Base-by-base conservation (phyloP, 768 basidiomycete genomes). In the Naganishia friedmannii region DNA sequence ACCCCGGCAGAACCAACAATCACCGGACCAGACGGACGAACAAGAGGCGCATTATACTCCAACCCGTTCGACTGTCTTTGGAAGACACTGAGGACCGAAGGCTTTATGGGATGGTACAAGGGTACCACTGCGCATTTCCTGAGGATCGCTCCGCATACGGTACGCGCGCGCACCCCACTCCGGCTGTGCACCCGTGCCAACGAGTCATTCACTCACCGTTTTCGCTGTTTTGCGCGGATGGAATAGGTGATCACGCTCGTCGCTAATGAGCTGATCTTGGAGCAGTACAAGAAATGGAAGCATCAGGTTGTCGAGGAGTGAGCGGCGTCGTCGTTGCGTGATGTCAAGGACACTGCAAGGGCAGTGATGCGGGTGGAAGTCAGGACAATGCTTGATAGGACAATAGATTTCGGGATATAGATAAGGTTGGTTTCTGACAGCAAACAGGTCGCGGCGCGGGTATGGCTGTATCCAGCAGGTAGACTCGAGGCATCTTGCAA, bases 21-120 rank as follows among this genome's bases (percentile, higher is more conserved):
- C 66, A 77, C 73, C 57, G 79, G 78, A 63, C 75, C 80, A 7
- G 77, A 79, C 19, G 81, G 81, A 12, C 72, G 75, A 53, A 77
- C 75, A 7, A 54, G 87, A 72, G 94, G 93, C 15, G 83, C 87
- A 0, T 82, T 94, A 23, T 96, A 98, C 82, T 90, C 86, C 80
- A 93, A 90, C 77, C 94, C 94, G 3, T 88, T 97, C 75, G 93
- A 97, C 75, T 97, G 95, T 82, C 83, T 99, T 60, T 95, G 90
- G 91, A 97, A 96, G 84, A 99, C 96, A 0, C 86, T 91, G 73
- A 88, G 88, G 78, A 84, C 89, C 0, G 96, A 99, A 82, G 96
- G 96, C 37, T 82, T 93, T 12, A 84, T 86, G 28, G 96, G 92
- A n/a, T 91, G 90, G 90, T 99, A 99, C 83, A 97, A 97, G 84